Evolutionary conservation across 2,329 filamentous ascomycete species (phyloP), one percentile per base, ranked within the genome.

Genomic region (Alternaria panax): DNA sequence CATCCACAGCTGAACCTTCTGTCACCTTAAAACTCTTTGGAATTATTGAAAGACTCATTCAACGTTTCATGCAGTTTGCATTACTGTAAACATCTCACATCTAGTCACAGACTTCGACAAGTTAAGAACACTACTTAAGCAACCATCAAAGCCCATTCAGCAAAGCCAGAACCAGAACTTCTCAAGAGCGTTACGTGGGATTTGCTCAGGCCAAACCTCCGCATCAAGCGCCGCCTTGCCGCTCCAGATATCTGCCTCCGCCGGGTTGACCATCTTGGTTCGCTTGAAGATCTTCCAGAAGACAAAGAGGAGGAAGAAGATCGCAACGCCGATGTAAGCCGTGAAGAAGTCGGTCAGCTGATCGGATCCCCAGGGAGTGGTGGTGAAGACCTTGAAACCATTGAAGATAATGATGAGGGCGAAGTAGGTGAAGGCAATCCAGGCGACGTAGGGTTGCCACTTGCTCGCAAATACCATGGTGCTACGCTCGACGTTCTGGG

Each of bases 221-320:
- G 77, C 81, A 70, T 84, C 81, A 38, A 83, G 65, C 27, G 78
- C 79, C 27, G 79, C 79, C 73, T 83, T 83, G 8, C 81, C 81
- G 25, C 74, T 79, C 74, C 78, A 80, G 40, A 83, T 80, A 60
- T 83, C 81, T 6, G 78, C 79, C 58, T 81, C 76, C 0, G 65
- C 70, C 20, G 77, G 67, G 54, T 77, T 77, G 60, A 83, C 78
- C 30, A 77, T 65, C 54, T 84, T 85, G 0, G 89, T 89, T 64
- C 86, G 84, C 72, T 89, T 90, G 70, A 85, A 78, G 34, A 88
- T 74, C 75, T 92, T 92, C 86, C 88, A 92, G 45, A 86, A 82
- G 12, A 84, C 62, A 67, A 85, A 92, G 8, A 85, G 78, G 7
- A 77, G 73, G 14, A 80, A 66, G 72, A 71, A 78, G 56, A 79